Conservation (phyloP, 306 rosid species). For the Coriaria nepalensis region DNA sequence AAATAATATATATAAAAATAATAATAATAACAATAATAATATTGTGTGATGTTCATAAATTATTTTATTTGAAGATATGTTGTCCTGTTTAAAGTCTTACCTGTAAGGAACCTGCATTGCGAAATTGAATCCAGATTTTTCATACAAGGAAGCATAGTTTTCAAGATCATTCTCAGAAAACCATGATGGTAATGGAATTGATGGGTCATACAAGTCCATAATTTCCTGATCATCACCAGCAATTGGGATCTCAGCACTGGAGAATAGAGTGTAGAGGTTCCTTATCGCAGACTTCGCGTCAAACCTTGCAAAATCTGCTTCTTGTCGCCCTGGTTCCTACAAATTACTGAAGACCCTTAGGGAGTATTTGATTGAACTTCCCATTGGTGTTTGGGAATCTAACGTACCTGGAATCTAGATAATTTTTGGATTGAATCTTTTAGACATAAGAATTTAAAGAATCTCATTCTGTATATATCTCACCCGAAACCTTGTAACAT, state of each 20-base stretch:
- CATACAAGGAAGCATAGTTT: slow-evolving; percentile 37
- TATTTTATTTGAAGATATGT: no score
- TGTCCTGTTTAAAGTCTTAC: neutral
- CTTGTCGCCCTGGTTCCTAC: slow-evolving; percentile 52
- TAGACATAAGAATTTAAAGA: no score
- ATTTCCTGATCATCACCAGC: no score
- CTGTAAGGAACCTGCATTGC: slow-evolving; percentile 49
- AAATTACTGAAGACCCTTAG: no score
- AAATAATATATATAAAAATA: no score
- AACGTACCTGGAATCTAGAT: no score
- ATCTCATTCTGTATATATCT: no score
- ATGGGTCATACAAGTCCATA: slow-evolving; percentile 49
- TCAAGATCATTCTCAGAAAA: slow-evolving; percentile 45
- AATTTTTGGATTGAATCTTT: no score
- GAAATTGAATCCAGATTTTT: slow-evolving; percentile 42
- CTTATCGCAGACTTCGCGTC: slow-evolving; percentile 36
- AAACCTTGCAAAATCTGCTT: slow-evolving; percentile 44
- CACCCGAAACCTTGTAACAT: slow-evolving; percentile 40
- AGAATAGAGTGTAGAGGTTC: slow-evolving; percentile 43
- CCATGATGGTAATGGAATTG: slow-evolving; percentile 42
- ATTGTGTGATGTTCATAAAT: neutral
- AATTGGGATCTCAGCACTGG: slow-evolving; percentile 43
- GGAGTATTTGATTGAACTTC: no score
- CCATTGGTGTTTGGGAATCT: no score
- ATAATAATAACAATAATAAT: no score